Evolutionary conservation across 345 rosid species (phyloP).

Genomic region (Eucalyptus albens): DNA sequence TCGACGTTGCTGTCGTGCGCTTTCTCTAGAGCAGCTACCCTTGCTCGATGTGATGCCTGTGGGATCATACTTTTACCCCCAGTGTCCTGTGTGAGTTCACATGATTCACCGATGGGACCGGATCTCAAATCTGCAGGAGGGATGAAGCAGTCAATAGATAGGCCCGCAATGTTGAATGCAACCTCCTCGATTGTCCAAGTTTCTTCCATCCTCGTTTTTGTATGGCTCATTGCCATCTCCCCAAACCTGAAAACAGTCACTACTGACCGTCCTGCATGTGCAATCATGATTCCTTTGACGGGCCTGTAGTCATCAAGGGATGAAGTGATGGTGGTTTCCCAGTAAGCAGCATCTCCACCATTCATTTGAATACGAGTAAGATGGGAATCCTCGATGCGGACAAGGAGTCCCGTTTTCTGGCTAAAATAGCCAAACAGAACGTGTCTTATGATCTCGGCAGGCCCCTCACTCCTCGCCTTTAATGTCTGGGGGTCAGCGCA

Average conservation of each 20-base stretch:
- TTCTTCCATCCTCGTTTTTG: slow-evolving; percentile 8
- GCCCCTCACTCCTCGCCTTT: slow-evolving; percentile 16
- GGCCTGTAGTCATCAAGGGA: slow-evolving; percentile 29
- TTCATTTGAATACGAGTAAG: slow-evolving; percentile 31
- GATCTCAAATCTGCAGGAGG: slow-evolving; percentile 4
- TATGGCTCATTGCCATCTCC: slow-evolving; percentile 35
- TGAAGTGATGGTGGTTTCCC: slow-evolving; percentile 42
- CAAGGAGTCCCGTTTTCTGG: slow-evolving; percentile 27
- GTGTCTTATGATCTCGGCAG: slow-evolving; percentile 17
- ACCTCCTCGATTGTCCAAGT: slow-evolving; percentile 11
- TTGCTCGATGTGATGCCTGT: neutral
- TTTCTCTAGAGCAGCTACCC: neutral
- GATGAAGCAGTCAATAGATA: slow-evolving; percentile 3
- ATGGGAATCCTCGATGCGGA: slow-evolving; percentile 40
- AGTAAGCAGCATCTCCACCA: slow-evolving; percentile 4
- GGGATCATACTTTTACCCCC: neutral
- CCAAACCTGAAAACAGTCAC: slow-evolving; percentile 40
- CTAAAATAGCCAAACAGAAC: slow-evolving; percentile 20
- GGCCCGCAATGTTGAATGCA: slow-evolving; percentile 5
- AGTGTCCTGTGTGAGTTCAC: neutral
- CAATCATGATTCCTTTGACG: slow-evolving; percentile 41
- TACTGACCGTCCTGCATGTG: slow-evolving; percentile 31
- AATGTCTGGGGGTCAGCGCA: slow-evolving; percentile 11
- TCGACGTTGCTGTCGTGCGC: neutral
- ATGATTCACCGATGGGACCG: neutral